These are phyloP conservation scores for Scheffersomyces spartinae DNA, from an alignment of 805 yeast species.

Conservation along the genomic window DNA sequence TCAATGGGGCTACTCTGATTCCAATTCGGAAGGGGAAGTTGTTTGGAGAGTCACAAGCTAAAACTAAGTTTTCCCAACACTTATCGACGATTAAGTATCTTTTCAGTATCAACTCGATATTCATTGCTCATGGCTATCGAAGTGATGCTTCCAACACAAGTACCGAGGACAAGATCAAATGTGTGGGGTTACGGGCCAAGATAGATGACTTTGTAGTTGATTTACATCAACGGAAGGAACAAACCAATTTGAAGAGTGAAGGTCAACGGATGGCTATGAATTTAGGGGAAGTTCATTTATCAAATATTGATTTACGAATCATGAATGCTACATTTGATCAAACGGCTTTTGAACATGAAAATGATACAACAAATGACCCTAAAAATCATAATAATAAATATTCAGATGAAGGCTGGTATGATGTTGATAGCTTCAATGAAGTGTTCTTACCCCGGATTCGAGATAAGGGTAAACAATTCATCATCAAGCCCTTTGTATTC, in stretches of 20 bases:
- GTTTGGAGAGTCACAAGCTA: slow-evolving; percentile 43
- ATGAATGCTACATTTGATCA: slow-evolving; percentile 36
- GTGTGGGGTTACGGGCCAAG: slow-evolving; percentile 54
- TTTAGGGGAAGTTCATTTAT: slow-evolving; percentile 49
- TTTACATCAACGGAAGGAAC: slow-evolving; percentile 30
- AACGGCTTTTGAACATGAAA: slow-evolving; percentile 6
- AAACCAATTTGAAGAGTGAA: slow-evolving; percentile 23
- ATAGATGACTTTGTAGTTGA: slow-evolving; percentile 27
- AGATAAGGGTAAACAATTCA: slow-evolving; percentile 29
- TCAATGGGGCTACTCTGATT: slow-evolving; percentile 65
- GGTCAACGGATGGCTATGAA: slow-evolving; percentile 48
- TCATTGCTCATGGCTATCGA: slow-evolving; percentile 60
- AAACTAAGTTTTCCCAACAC: slow-evolving; percentile 65
- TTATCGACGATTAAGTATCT: slow-evolving; percentile 71
- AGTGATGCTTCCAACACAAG: slow-evolving; percentile 30
- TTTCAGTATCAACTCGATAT: slow-evolving; percentile 62
- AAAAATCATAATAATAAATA: slow-evolving; percentile 8
- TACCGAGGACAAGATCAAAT: slow-evolving; percentile 34
- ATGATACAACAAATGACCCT: slow-evolving; percentile 2
- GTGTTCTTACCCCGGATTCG: slow-evolving; percentile 35
- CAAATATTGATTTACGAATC: slow-evolving; percentile 48
- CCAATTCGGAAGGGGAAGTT: slow-evolving; percentile 70
- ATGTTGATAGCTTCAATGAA: slow-evolving; percentile 50
- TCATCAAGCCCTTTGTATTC: slow-evolving; percentile 49
- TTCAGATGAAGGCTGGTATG: slow-evolving; percentile 51